These are phyloP conservation scores for Lepidium didymum DNA, from an alignment of 345 rosid species.

Conservation along the genomic window DNA sequence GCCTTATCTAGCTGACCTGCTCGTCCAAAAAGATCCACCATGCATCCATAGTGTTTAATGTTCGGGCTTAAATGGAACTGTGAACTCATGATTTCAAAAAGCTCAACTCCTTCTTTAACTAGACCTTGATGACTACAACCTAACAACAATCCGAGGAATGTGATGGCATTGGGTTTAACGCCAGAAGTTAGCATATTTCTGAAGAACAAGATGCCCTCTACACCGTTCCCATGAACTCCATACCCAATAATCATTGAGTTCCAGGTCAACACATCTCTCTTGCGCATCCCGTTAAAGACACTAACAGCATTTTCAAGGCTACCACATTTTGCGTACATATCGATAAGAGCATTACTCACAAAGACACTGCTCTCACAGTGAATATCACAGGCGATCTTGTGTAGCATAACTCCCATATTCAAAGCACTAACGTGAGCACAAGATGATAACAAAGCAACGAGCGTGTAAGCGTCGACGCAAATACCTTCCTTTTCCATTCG, in stretches of 20 bases:
- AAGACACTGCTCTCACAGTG: conserved; percentile 27
- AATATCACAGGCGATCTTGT: conserved; percentile 33
- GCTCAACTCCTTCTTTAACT: conserved; percentile 39
- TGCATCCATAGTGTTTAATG: conserved; percentile 57
- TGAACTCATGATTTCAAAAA: conserved; percentile 41
- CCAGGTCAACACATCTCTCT: conserved; percentile 49
- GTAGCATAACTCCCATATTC: conserved; percentile 39
- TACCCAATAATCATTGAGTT: conserved; percentile 45
- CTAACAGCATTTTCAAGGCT: conserved; percentile 36
- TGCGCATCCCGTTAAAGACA: conserved; percentile 40
- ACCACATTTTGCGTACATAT: conserved; percentile 66
- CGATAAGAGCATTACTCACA: conserved; percentile 58
- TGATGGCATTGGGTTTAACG: conserved; percentile 38
- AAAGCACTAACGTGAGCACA: conserved; percentile 54
- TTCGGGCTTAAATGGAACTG: conserved; percentile 35
- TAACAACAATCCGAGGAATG: conserved; percentile 51
- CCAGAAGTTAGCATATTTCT: conserved; percentile 42
- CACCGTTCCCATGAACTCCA: conserved; percentile 52
- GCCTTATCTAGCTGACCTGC: conserved; percentile 53
- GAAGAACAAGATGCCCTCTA: conserved; percentile 41
- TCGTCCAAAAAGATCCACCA: conserved; percentile 57
- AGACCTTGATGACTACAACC: conserved; percentile 62
- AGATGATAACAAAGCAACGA: conserved; percentile 57
- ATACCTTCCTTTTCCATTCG: conserved; percentile 35
- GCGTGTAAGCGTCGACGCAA: conserved; percentile 34